Evolutionary conservation across 176 grass and related monocot genomes (phyloP), one percentile per base, ranked within the genome.

Genomic region (Oryza australiensis): DNA sequence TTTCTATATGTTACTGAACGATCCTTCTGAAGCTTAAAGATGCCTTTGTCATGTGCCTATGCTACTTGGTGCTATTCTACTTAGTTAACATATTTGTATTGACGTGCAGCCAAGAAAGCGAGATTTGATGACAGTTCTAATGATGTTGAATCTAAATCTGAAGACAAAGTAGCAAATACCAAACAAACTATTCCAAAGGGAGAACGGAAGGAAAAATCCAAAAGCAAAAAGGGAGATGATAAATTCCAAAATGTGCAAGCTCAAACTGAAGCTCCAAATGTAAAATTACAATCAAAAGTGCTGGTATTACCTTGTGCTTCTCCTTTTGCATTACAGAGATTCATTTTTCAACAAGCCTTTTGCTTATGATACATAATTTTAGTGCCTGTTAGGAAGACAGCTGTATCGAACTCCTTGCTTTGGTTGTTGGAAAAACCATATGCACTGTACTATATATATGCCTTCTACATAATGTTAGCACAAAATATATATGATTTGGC

Each of bases 201-300:
- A 0, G 51, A 98, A 62, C 64, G 4, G 12, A 83, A 81, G 30
- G 68, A 70, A 60, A 91, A 90, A 64, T 71, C 77, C 20, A 91
- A 93, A 57, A 89, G 87, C 23, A 90, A 86, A 88, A 95, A 87
- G 68, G 89, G 89, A 45, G 78, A 88, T 38, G 84, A 66, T 85
- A 91, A 95, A 81, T 64, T 87, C 32, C 88, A 72, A 33, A 93
- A 86, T 70, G 46, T 69, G 46, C 82, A 88, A 71, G 29, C 48
- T 63, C 65, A 79, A 80, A 66, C 30, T 78, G 80, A 77, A 79
- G 46, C 30, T 82, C 68, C 63, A 12, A 87, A 87, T 84, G 82
- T 83, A 77, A 91, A 93, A 69, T 64, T 91, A 45, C 92, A 93
- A 34, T 82, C 90, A 70, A 73, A 95, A 90, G 96, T 98, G 62